phyloP scores from a whole-genome alignment of 2,329 filamentous ascomycete genomes.

The Pseudodiploospora longispora region DNA sequence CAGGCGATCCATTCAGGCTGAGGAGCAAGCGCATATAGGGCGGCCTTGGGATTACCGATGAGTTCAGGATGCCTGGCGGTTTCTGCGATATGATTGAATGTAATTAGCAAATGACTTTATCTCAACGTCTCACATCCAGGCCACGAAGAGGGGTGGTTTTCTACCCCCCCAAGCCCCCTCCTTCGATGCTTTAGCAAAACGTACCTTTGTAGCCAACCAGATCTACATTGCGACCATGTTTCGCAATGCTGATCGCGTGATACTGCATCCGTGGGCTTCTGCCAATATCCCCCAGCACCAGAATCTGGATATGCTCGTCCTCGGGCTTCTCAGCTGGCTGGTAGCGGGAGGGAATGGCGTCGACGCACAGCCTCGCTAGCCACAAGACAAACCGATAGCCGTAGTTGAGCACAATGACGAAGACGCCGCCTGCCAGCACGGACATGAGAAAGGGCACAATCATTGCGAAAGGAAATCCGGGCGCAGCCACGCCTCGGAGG shows the following conservation, averaged over 20 bases:
- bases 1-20: conserved; percentile 61
- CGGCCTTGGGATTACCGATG: conserved; percentile 57
- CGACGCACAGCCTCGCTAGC: conserved; percentile 14
- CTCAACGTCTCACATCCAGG: too few species aligned
- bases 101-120: neutral
- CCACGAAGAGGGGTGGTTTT: conserved; percentile 1
- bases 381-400: conserved; percentile 14
- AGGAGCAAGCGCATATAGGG: conserved; percentile 59
- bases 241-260: conserved; percentile 86
- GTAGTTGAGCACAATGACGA: conserved; percentile 22
- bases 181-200: neutral
- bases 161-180: too few species aligned
- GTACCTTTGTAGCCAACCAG: conserved; percentile 81
- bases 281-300: conserved; percentile 92
- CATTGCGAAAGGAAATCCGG: too few species aligned
- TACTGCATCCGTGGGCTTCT: conserved; percentile 98
- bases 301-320: conserved; percentile 58
- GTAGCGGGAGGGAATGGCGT: conserved; percentile 27
- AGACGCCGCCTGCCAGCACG: conserved; percentile 25
- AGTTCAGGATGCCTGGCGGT: conserved; percentile 76
- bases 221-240: conserved; percentile 70
- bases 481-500: too few species aligned
- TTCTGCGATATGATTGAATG: conserved; percentile 40
- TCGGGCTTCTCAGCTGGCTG: conserved; percentile 23
- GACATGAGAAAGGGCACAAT: conserved; percentile 24